Conservation (phyloP, 75 land plant species). For the Larix kaempferi region DNA sequence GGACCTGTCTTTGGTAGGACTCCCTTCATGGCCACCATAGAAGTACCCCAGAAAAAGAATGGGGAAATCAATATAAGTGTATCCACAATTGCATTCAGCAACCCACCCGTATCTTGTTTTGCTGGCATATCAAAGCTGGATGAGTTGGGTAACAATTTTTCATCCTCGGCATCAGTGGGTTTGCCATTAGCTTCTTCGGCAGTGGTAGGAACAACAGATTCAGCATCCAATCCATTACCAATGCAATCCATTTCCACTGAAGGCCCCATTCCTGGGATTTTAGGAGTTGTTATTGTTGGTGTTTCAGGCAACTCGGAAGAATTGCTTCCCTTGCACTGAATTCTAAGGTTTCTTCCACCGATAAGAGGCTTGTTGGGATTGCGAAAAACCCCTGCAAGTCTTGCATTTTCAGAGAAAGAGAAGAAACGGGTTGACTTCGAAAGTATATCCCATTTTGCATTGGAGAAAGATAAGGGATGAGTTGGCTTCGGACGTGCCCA, state of each 20-base stretch:
- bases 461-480: too few relatives aligned
- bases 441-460: too few relatives aligned
- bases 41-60: slow-evolving; percentile 99
- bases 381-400: too few relatives aligned
- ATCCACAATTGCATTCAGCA: slow-evolving; percentile 26
- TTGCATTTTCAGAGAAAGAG: too few relatives aligned
- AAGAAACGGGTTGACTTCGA: too few relatives aligned
- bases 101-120: background rate
- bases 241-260: slow-evolving; percentile 52
- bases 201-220: slow-evolving; percentile 38
- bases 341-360: too few relatives aligned
- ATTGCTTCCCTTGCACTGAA: too few relatives aligned
- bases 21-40: slow-evolving; percentile 99
- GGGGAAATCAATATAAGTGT: slow-evolving; percentile 81
- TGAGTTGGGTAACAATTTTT: slow-evolving; percentile 7
- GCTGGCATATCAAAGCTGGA: slow-evolving; percentile 9
- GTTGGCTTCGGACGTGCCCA: too few relatives aligned
- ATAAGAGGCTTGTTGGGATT: too few relatives aligned
- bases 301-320: too few relatives aligned
- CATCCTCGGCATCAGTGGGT: slow-evolving; percentile 13
- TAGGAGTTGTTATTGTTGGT: too few relatives aligned
- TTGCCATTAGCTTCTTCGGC: background rate
- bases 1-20: slow-evolving; percentile 89
- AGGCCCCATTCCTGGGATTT: too few relatives aligned
- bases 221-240: slow-evolving; percentile 71